Evolutionary conservation across 2,329 filamentous ascomycete genomes (phyloP).

Genomic region (Aspergillus aculeatus): DNA sequence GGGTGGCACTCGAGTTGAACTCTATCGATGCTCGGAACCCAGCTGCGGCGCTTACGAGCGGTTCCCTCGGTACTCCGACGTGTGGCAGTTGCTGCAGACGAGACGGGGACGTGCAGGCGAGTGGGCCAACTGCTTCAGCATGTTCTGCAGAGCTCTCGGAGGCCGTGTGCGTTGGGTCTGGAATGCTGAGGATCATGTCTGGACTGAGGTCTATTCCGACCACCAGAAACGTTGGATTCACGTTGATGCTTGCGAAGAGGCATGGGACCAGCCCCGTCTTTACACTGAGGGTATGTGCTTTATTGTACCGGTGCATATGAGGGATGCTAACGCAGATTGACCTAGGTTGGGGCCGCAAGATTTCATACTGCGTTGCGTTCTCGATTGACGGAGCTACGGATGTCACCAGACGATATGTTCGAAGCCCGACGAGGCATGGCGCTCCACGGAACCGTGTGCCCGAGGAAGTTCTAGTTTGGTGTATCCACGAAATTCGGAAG

Average conservation of each 20-base stretch:
- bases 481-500: slow-evolving; percentile 86
- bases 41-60: slow-evolving; percentile 77
- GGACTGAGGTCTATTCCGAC: slow-evolving; percentile 96
- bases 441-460: slow-evolving; percentile 75
- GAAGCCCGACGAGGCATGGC: slow-evolving; percentile 56
- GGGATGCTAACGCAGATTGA: slow-evolving; percentile 14
- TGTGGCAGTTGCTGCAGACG: slow-evolving; percentile 87
- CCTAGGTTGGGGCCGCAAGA: slow-evolving; percentile 84
- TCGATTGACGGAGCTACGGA: slow-evolving; percentile 78
- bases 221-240: slow-evolving; percentile 95
- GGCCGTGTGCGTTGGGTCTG: slow-evolving; percentile 94
- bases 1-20: slow-evolving; percentile 81
- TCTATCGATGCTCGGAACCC: slow-evolving; percentile 79
- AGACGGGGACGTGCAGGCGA: slow-evolving; percentile 84
- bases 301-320: not conserved
- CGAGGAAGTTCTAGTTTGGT: slow-evolving; percentile 86
- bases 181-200: slow-evolving; percentile 96
- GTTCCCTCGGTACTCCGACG: slow-evolving; percentile 92
- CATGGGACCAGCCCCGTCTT: slow-evolving; percentile 89
- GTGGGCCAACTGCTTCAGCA: slow-evolving; percentile 98
- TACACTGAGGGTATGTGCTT: slow-evolving; percentile 72
- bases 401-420: slow-evolving; percentile 65
- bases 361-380: slow-evolving; percentile 96
- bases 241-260: slow-evolving; percentile 89
- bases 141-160: slow-evolving; percentile 92